Evolutionary conservation across 176 grass and related monocot species (phyloP).

Genomic region (Aegilops longissima): DNA sequence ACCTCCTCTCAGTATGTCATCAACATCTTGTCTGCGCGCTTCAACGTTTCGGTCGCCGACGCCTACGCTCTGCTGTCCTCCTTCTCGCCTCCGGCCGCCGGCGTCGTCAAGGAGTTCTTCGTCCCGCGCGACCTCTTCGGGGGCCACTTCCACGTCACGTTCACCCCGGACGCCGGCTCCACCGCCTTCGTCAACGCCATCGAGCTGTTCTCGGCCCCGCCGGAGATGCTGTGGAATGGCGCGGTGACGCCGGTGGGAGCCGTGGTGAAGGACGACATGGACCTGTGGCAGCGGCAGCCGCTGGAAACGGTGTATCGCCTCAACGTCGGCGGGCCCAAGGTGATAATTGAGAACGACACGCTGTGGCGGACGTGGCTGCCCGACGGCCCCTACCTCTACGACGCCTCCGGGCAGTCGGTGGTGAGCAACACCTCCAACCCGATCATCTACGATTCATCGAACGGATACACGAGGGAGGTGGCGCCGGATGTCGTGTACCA

Average conservation of each 20-base stretch:
- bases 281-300: background rate
- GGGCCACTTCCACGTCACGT: slow-evolving; percentile 21
- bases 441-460: background rate
- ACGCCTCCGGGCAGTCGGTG: background rate
- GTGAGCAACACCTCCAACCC: background rate
- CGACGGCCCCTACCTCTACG: slow-evolving; percentile 44
- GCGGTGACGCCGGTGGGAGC: background rate
- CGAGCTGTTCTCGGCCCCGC: slow-evolving; percentile 47
- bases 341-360: slow-evolving; percentile 33
- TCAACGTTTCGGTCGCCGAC: slow-evolving; percentile 39
- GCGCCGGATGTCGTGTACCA: slow-evolving; percentile 51
- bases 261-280: background rate
- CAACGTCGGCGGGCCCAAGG: slow-evolving; percentile 53
- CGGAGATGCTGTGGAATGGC: slow-evolving; percentile 19
- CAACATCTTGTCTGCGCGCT: slow-evolving; percentile 34
- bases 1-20: background rate
- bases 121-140: background rate
- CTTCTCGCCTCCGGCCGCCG: slow-evolving; percentile 34
- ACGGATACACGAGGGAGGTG: background rate
- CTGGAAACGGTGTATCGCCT: slow-evolving; percentile 68
- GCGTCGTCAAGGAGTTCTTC: slow-evolving; percentile 71
- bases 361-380: slow-evolving; percentile 64
- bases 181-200: slow-evolving; percentile 49
- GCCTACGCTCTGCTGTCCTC: slow-evolving; percentile 30
- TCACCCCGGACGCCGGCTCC: slow-evolving; percentile 18